Conservation (phyloP, 2,329 filamentous ascomycete genomes). For the Ophiostoma sp. region DNA sequence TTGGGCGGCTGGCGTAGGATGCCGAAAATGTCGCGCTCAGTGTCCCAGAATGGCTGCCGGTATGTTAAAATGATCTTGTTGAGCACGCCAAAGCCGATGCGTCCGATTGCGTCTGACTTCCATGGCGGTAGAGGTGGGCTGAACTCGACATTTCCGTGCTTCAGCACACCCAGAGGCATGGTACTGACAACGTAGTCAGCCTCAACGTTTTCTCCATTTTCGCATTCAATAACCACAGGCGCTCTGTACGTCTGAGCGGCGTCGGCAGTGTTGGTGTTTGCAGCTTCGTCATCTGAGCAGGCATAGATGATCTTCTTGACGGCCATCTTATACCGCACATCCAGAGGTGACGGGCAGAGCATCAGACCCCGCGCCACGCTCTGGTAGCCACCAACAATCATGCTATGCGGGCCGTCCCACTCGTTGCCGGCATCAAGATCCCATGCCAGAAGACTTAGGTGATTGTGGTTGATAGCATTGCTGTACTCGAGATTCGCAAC, state of each 20-base stretch:
- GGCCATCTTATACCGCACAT: conserved; percentile 66
- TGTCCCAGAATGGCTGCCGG: conserved; percentile 84
- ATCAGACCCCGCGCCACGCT: conserved; percentile 84
- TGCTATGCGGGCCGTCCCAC: conserved; percentile 90
- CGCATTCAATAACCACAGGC: conserved; percentile 57
- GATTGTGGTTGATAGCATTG: conserved; percentile 82
- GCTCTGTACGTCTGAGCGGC: not conserved
- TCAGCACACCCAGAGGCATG: conserved; percentile 83
- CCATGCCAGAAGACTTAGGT: conserved; percentile 84
- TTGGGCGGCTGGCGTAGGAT: conserved; percentile 70
- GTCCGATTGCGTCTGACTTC: conserved; percentile 73
- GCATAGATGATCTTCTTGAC: conserved; percentile 69
- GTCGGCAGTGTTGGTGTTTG: not conserved
- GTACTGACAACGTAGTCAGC: conserved; percentile 92
- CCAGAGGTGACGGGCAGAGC: conserved; percentile 67
- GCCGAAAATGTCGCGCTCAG: conserved; percentile 86
- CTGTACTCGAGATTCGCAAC: conserved; percentile 97
- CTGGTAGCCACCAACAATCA: conserved; percentile 90
- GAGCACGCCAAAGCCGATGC: conserved; percentile 85
- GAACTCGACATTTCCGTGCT: conserved; percentile 75
- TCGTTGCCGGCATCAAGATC: conserved; percentile 98
- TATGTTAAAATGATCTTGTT: conserved; percentile 96
- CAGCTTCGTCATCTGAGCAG: not conserved
- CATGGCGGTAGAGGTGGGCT: conserved; percentile 82
- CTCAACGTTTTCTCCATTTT: conserved; percentile 68